Evolutionary conservation across 305 asterid species (phyloP).

Genomic region (Fraxinus greggii): DNA sequence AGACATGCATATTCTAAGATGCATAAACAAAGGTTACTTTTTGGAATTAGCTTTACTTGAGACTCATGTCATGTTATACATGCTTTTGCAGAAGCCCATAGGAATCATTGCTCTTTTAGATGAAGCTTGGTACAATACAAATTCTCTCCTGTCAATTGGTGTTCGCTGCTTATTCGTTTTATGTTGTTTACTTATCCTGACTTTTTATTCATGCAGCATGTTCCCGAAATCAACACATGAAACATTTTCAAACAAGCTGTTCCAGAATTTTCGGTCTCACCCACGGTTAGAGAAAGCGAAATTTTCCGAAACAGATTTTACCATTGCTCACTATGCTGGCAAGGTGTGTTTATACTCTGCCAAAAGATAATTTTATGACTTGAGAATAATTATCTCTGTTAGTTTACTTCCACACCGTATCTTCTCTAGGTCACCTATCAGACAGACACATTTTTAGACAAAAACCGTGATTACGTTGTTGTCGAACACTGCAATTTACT

Average conservation of each 20-base stretch:
- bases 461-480: slow-evolving; percentile 96
- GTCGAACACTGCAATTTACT: slow-evolving; percentile 91
- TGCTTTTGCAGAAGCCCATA: slow-evolving; percentile 84
- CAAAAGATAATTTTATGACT: slow-evolving; percentile 15
- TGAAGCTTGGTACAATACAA: slow-evolving; percentile 81
- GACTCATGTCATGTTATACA: slow-evolving; percentile 25
- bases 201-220: slow-evolving; percentile 65
- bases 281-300: slow-evolving; percentile 76
- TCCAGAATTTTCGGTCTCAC: slow-evolving; percentile 76
- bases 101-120: slow-evolving; percentile 93
- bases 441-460: slow-evolving; percentile 82
- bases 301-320: slow-evolving; percentile 90
- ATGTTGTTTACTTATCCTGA: slow-evolving; percentile 24
- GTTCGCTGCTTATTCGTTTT: slow-evolving; percentile 20
- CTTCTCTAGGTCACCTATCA: slow-evolving; percentile 81
- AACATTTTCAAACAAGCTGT: slow-evolving; percentile 89
- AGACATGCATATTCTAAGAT: neutral
- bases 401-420: slow-evolving; percentile 27
- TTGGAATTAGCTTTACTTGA: slow-evolving; percentile 14
- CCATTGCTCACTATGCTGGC: slow-evolving; percentile 96
- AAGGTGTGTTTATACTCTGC: slow-evolving; percentile 55
- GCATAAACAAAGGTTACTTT: neutral
- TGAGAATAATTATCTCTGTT: slow-evolving; percentile 15
- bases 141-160: slow-evolving; percentile 34
- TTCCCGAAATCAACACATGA: slow-evolving; percentile 94